A percentile compares a stretch with the other conserved stretches of the same genome.
Evolutionary conservation across 208 protist species (phyloP).

Genomic region (Borovskyia barvae): DNA sequence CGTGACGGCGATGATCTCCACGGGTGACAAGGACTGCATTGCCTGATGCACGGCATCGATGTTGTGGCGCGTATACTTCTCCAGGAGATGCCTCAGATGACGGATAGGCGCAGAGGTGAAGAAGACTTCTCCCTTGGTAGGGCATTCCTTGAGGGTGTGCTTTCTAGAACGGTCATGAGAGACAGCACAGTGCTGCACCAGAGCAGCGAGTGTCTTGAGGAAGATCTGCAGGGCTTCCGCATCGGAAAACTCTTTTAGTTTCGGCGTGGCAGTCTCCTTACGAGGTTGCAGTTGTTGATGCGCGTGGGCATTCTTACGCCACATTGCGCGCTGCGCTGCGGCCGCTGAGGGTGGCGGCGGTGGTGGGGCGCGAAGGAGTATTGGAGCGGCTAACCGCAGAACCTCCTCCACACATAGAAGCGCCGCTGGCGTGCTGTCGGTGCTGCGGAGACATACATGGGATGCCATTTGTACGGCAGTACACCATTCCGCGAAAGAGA

Average conservation of each 20-base stretch:
- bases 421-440: slow-evolving; percentile 25
- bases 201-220: slow-evolving; percentile 39
- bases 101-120: slow-evolving; percentile 35
- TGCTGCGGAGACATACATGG: slow-evolving; percentile 28
- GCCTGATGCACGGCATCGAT: slow-evolving; percentile 20
- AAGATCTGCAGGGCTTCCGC: slow-evolving; percentile 46
- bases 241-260: slow-evolving; percentile 36
- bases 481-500: slow-evolving; percentile 59
- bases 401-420: slow-evolving; percentile 67
- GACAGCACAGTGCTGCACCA: slow-evolving; percentile 49
- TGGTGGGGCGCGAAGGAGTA: slow-evolving; percentile 33
- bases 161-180: slow-evolving; percentile 42
- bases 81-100: slow-evolving; percentile 44
- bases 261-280: slow-evolving; percentile 25
- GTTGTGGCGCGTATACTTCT: slow-evolving; percentile 3
- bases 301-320: slow-evolving; percentile 8
- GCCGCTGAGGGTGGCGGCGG: not conserved
- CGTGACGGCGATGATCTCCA: slow-evolving; percentile 42
- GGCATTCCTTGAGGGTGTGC: slow-evolving; percentile 32
- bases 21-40: slow-evolving; percentile 20
- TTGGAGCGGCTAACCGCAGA: slow-evolving; percentile 44
- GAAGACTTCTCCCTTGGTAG: slow-evolving; percentile 33
- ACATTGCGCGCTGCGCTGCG: slow-evolving; percentile 2
- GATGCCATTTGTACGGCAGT: slow-evolving; percentile 29
- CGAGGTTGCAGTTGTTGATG: slow-evolving; percentile 23